Evolutionary conservation across 2,329 filamentous ascomycete genomes (phyloP).

Genomic region (Fusarium illudens): DNA sequence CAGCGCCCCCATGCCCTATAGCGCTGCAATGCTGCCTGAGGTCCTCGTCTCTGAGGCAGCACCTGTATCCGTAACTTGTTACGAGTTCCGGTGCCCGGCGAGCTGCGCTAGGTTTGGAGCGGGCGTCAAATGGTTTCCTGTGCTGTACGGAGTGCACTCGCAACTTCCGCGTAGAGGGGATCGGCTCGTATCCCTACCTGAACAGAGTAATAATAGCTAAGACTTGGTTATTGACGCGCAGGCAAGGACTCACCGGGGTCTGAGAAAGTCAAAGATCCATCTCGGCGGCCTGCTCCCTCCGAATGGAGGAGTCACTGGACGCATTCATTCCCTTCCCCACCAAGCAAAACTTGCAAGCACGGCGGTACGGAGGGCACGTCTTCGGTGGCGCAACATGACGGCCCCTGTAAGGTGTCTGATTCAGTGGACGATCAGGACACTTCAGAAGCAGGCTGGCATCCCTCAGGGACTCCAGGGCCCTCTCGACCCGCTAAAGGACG

Average conservation of each 20-base stretch:
- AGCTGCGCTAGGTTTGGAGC: not conserved
- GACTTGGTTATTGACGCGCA: conserved; percentile 1
- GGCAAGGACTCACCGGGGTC: conserved; percentile 11
- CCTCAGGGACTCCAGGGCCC: conserved; percentile 9
- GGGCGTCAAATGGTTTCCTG: conserved; percentile 10
- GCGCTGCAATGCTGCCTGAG: not conserved
- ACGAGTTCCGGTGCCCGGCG: conserved; percentile 3
- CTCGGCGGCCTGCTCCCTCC: conserved; percentile 7
- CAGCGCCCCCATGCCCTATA: not conserved
- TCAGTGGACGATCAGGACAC: conserved; percentile 36
- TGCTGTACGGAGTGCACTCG: not conserved
- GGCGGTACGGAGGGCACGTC: conserved; percentile 10
- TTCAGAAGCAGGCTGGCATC: conserved; percentile 22
- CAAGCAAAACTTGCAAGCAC: conserved; percentile 11
- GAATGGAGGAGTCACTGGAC: not conserved
- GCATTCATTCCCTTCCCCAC: conserved; percentile 12
- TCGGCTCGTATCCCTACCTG: conserved; percentile 19
- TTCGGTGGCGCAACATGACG: conserved; percentile 36
- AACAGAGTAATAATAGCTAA: conserved; percentile 14
- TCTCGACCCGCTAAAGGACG: conserved; percentile 19
- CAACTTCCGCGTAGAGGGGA: conserved; percentile 16
- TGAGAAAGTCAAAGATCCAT: conserved; percentile 18
- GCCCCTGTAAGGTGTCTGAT: conserved; percentile 38
- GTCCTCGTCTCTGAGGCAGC: not conserved
- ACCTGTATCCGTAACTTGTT: not conserved